These are phyloP conservation scores for Grosmannia penicillata DNA, from an alignment of 2,329 filamentous ascomycete genomes.

Conservation along the genomic window DNA sequence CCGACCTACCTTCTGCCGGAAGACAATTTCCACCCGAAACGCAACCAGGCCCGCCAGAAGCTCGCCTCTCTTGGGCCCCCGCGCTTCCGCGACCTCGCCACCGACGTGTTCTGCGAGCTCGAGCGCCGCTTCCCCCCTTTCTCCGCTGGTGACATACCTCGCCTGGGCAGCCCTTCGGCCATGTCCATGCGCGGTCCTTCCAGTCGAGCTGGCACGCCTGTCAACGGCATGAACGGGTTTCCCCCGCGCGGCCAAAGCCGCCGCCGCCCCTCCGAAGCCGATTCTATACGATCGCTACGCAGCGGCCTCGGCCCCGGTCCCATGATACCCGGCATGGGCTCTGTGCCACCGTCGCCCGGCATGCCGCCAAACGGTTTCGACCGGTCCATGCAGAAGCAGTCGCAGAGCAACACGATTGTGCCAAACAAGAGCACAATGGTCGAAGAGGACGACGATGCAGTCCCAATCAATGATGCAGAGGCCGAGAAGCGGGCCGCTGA, in stretches of 20 bases:
- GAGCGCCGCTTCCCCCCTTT: conserved; percentile 83
- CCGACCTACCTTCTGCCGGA: conserved; percentile 72
- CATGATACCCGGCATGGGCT: conserved; percentile 9
- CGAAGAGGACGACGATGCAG: conserved; percentile 70
- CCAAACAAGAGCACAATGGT: conserved; percentile 97
- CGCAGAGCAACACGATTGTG: conserved; percentile 90
- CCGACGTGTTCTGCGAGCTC: conserved; percentile 90
- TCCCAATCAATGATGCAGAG: conserved; percentile 16
- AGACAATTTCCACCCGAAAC: conserved; percentile 83
- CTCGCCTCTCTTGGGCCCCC: conserved; percentile 77
- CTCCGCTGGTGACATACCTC: conserved; percentile 50
- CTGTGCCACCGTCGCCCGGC: conserved; percentile 44
- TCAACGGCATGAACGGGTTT: conserved; percentile 32
- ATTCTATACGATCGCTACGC: conserved; percentile 36
- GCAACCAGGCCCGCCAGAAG: conserved; percentile 94
- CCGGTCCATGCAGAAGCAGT: conserved; percentile 71
- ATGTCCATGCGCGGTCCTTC: conserved; percentile 41
- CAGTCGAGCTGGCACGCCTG: conserved; percentile 47
- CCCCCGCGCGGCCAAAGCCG: conserved; percentile 36
- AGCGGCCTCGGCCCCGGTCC: conserved; percentile 13
- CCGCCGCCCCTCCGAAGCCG: conserved; percentile 45
- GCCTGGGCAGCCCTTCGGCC: conserved; percentile 53
- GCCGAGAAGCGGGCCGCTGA: conserved; percentile 18
- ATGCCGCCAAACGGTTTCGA: conserved; percentile 50
- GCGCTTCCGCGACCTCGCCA: conserved; percentile 81